phyloP scores from a whole-genome alignment of 352 stramenopile genomes.

The Plasmopara viticola region DNA sequence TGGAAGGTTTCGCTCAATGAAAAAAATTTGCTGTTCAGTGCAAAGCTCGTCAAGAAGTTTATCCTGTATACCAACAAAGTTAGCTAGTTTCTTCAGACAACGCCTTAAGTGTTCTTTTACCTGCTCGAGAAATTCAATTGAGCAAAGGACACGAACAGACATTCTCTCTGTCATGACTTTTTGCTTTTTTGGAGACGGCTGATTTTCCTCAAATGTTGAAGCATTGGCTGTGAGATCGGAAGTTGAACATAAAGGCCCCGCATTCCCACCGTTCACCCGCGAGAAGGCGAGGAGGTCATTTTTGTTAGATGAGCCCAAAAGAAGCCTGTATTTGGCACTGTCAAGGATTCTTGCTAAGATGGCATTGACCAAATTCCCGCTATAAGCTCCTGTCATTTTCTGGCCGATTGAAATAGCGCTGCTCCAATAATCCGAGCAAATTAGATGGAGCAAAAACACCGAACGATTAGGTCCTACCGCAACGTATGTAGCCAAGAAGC shows the following conservation, averaged over 20 bases:
- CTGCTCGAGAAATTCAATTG: conserved; percentile 32
- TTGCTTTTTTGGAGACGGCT: conserved; percentile 18
- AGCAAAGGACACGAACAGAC: conserved; percentile 39
- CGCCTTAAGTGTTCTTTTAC: conserved; percentile 8
- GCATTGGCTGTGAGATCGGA: not conserved
- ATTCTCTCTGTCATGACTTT: conserved; percentile 18
- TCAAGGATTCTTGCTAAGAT: conserved; percentile 22
- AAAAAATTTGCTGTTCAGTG: conserved; percentile 41
- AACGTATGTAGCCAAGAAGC: conserved; percentile 55
- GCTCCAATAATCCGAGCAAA: not conserved
- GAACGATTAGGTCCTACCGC: conserved; percentile 25
- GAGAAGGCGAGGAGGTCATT: conserved; percentile 32
- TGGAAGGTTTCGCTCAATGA: conserved; percentile 58
- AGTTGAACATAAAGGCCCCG: not conserved
- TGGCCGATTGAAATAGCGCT: conserved; percentile 24
- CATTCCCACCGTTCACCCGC: conserved; percentile 3
- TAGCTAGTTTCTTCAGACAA: not conserved
- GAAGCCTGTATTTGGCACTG: conserved; percentile 34
- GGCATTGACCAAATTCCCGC: conserved; percentile 8
- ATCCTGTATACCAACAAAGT: conserved; percentile 28
- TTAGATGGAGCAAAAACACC: conserved; percentile 1
- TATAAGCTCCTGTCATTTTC: conserved; percentile 4
- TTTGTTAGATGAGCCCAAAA: conserved; percentile 32
- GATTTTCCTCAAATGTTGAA: conserved; percentile 2
- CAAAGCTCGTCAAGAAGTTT: conserved; percentile 56